Evolutionary conservation across 495 filamentous ascomycete species (phyloP), one percentile per base, ranked within the genome.

Genomic region (Penicillium manginii): DNA sequence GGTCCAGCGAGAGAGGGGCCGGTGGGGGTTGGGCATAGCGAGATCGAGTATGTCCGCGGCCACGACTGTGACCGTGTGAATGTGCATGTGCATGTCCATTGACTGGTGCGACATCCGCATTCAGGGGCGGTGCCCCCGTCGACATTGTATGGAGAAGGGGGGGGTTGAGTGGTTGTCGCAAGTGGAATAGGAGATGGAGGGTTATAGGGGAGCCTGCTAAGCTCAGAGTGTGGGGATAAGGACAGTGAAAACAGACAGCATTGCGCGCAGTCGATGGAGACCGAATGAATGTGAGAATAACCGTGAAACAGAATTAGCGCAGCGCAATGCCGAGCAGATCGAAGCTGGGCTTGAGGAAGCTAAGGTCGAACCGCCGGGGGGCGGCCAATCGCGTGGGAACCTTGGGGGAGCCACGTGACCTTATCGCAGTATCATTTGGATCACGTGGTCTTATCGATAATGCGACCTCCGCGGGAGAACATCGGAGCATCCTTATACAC

Each of bases 1-100:
- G 8, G 18, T 57, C 63, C 17, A 64, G 65, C 26, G 72, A 63
- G 59, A 69, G 58, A 42, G 71, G 63, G 54, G 70, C 21, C 14
- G 55, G 65, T 43, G 75, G 71, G 31, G 66, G 63, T 51, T 73
- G 74, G 40, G 68, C 64, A 59, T 63, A 73, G 56, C 72, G 74
- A 35, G 73, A 75, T 48, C 77, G 73, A 56, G 66, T 69, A 55
- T 78, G 77, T n/a, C 77, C 77, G 33, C 71, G 76, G 35, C 71
- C 57, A 22, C 71, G 72, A 62, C 67, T 70, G 43, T 78, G 73
- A 21, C 72, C 63, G 43, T 71, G 68, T 19, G 61, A 54, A 58
- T 76, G 71, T 52, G 62, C 65, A 60, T 71, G 68, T 17, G 61
- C 53, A 58, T 76, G 68, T 50, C 62, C 64, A 61, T 64, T 64